A percentile compares a stretch with the other conserved stretches of the same genome.
phyloP scores from a whole-genome alignment of 176 grass and related monocot species.

The Paspalum notatum region DNA sequence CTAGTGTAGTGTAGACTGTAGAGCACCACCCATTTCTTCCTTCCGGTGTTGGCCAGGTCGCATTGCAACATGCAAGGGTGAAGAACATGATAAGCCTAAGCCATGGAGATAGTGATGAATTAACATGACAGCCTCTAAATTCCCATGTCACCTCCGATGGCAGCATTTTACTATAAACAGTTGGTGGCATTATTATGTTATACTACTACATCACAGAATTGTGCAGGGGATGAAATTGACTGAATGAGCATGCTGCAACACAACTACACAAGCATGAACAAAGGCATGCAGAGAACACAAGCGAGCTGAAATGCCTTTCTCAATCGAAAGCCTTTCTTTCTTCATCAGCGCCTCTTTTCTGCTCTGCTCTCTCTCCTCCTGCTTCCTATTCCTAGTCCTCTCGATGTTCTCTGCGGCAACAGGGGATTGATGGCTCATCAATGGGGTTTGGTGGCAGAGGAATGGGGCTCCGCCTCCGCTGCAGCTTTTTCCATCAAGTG shows the following conservation, averaged over 20 bases:
- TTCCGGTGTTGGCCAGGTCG: background rate
- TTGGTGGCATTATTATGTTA: no score
- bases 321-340: background rate
- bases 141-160: no score
- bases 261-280: background rate
- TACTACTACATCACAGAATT: background rate
- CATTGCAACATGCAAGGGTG: no score
- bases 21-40: conserved; percentile 26
- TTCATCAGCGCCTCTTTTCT: background rate
- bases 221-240: background rate
- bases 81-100: no score
- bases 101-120: no score
- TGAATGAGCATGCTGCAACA: background rate
- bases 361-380: background rate
- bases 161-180: no score
- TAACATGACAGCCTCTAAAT: no score
- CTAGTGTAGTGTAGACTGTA: background rate
- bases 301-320: background rate
- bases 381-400: conserved; percentile 6
- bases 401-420: conserved; percentile 9
- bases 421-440: conserved; percentile 46
- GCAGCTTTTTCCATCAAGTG: conserved; percentile 14
- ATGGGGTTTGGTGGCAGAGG: conserved; percentile 39
- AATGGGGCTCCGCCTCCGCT: background rate
- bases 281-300: background rate